A percentile compares a stretch with the other conserved stretches of the same genome.
These are phyloP conservation scores for Aspergillus sp. DNA, from an alignment of 2,329 filamentous ascomycete species.

Conservation along the genomic window DNA sequence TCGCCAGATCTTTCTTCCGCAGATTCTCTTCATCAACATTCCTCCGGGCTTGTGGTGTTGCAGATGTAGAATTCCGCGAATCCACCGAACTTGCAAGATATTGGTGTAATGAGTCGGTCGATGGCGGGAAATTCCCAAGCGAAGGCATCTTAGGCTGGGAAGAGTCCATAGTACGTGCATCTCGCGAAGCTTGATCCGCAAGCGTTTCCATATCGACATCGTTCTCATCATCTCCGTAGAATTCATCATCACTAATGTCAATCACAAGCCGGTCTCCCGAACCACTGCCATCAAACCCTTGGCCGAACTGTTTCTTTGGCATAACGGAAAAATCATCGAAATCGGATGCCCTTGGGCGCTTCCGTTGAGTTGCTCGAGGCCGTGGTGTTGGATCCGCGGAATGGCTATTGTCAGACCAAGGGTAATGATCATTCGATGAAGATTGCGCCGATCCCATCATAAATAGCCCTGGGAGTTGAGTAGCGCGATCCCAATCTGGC, in stretches of 20 bases:
- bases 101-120: slow-evolving; percentile 32
- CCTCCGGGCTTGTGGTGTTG: slow-evolving; percentile 28
- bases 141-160: slow-evolving; percentile 13
- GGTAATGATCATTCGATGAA: slow-evolving; percentile 2
- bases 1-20: slow-evolving; percentile 40
- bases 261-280: slow-evolving; percentile 63
- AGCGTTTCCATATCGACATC: slow-evolving; percentile 18
- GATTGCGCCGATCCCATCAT: slow-evolving; percentile 29
- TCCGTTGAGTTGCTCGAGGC: slow-evolving; percentile 29
- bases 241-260: slow-evolving; percentile 69
- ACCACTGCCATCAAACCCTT: slow-evolving; percentile 29
- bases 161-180: slow-evolving; percentile 2
- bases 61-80: slow-evolving; percentile 28
- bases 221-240: slow-evolving; percentile 24
- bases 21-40: slow-evolving; percentile 35
- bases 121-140: slow-evolving; percentile 36
- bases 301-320: slow-evolving; percentile 54
- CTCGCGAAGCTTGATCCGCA: slow-evolving; percentile 16
- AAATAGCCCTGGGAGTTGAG: slow-evolving; percentile 45
- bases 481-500: slow-evolving; percentile 18
- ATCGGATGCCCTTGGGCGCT: slow-evolving; percentile 60
- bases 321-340: slow-evolving; percentile 49
- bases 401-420: slow-evolving; percentile 7
- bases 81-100: slow-evolving; percentile 34
- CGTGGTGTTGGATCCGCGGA: slow-evolving; percentile 13